phyloP scores from a whole-genome alignment of 2,329 filamentous ascomycete genomes.

The Scorias spongiosa region DNA sequence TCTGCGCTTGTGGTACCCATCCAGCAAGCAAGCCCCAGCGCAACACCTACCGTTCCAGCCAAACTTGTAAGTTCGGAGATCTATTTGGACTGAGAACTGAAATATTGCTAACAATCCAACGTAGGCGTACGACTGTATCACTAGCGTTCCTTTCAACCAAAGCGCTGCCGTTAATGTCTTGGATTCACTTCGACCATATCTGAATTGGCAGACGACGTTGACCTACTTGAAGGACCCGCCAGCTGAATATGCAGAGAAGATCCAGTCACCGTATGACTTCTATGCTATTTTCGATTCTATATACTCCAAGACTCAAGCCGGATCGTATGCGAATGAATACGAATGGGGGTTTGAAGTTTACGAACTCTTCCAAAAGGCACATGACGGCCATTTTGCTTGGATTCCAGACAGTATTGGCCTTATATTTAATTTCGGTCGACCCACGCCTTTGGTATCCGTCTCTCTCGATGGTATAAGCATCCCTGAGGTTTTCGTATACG shows the following conservation, averaged over 20 bases:
- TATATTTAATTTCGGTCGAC: constrained; percentile 36
- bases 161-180: constrained; percentile 24
- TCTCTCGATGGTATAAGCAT: constrained; percentile 43
- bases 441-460: constrained; percentile 41
- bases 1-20: constrained; percentile 11
- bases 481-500: constrained; percentile 42
- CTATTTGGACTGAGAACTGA: neutral
- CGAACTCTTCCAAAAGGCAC: constrained; percentile 36
- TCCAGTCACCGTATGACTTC: constrained; percentile 29
- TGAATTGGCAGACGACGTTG: constrained; percentile 32
- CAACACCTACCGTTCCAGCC: constrained; percentile 6
- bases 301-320: constrained; percentile 22
- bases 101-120: neutral
- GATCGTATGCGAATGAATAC: constrained; percentile 26
- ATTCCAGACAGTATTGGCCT: constrained; percentile 37
- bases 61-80: neutral
- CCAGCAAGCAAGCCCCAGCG: constrained; percentile 9
- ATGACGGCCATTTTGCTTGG: constrained; percentile 51
- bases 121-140: constrained; percentile 30
- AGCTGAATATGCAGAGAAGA: constrained; percentile 29
- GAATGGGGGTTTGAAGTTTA: constrained; percentile 38
- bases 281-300: constrained; percentile 25
- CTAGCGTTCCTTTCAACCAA: constrained; percentile 30
- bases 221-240: constrained; percentile 31
- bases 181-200: constrained; percentile 29